These are phyloP conservation scores for Venturia asperata DNA, from an alignment of 2,329 filamentous ascomycete genomes.

Conservation along the genomic window DNA sequence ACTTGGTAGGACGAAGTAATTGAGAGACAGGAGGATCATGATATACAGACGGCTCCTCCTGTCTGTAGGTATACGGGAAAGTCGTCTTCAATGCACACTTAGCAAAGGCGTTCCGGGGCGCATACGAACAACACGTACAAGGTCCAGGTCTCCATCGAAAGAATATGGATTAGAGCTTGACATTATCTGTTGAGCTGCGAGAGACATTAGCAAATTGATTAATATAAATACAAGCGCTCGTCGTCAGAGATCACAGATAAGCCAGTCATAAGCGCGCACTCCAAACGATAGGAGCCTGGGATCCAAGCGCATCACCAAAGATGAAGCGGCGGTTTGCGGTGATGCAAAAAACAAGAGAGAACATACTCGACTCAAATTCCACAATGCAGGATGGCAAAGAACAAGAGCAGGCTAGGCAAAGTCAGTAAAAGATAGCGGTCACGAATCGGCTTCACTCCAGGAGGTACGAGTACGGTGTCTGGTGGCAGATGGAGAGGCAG, in stretches of 20 bases:
- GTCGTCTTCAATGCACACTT: not conserved
- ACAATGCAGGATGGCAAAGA: not conserved
- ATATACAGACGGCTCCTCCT: not conserved
- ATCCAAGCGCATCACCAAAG: not conserved
- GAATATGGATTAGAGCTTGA: constrained; percentile 6
- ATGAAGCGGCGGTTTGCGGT: no score
- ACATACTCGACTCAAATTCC: not conserved
- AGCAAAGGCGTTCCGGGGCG: not conserved
- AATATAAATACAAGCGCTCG: constrained; percentile 8
- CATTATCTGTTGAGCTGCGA: not conserved
- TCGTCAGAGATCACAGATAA: not conserved
- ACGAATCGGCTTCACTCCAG: not conserved
- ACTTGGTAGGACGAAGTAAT: not conserved
- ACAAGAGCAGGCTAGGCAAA: not conserved
- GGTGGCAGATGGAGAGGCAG: not conserved
- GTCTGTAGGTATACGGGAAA: not conserved
- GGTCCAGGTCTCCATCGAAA: not conserved
- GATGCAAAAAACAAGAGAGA: not conserved
- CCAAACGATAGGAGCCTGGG: constrained; percentile 9
- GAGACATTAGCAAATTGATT: not conserved
- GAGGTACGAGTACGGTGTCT: not conserved
- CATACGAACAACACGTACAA: not conserved
- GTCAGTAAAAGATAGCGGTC: not conserved
- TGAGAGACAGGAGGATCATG: not conserved
- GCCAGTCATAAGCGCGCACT: not conserved